Conservation (phyloP, 1,139 yeast species). For the Blastobotrys persicus region DNA sequence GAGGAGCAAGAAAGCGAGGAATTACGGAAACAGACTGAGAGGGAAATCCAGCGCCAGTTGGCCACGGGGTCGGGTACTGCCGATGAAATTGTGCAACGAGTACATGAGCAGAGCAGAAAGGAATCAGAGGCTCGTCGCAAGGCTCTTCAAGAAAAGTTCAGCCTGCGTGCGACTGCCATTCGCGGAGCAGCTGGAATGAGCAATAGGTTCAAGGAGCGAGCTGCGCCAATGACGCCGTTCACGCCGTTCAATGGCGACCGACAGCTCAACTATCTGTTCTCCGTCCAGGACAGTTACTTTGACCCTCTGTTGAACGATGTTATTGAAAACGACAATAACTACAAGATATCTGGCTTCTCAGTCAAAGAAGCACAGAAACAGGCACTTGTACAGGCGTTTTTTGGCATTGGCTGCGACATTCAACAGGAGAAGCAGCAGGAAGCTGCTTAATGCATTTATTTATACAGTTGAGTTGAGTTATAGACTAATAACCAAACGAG, state of each 20-base stretch:
- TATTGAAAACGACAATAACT: conserved; percentile 63
- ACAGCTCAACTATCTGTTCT: conserved; percentile 48
- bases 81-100: conserved; percentile 49
- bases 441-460: not conserved
- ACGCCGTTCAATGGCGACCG: conserved; percentile 95
- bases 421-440: conserved; percentile 54
- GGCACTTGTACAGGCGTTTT: conserved; percentile 82
- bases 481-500: no score
- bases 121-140: conserved; percentile 35
- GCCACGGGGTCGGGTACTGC: conserved; percentile 50
- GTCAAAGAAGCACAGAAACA: conserved; percentile 67
- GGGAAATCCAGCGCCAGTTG: conserved; percentile 68
- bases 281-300: conserved; percentile 49
- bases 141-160: conserved; percentile 29
- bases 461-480: not conserved
- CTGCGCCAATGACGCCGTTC: conserved; percentile 55
- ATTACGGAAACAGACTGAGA: conserved; percentile 52
- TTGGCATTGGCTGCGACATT: conserved; percentile 81
- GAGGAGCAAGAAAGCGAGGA: conserved; percentile 38
- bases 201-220: not conserved
- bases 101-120: conserved; percentile 33
- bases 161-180: conserved; percentile 6
- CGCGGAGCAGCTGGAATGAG: conserved; percentile 18
- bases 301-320: conserved; percentile 61
- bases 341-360: conserved; percentile 83